Evolutionary conservation across 2,329 filamentous ascomycete species (phyloP).

Genomic region (Trichophyton equinum): DNA sequence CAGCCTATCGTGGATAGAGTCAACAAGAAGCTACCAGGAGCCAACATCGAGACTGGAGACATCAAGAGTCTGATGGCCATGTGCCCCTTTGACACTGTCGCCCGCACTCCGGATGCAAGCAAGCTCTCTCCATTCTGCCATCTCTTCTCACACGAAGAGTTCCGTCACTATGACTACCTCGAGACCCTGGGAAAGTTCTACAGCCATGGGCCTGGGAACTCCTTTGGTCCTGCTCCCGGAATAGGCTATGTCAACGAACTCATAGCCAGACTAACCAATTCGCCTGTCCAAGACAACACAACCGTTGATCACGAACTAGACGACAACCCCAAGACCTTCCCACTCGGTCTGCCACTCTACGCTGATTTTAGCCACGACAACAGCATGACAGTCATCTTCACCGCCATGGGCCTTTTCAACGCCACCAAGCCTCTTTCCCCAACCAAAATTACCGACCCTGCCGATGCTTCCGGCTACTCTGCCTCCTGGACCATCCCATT

Average conservation of each 20-base stretch:
- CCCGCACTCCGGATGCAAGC: slow-evolving; percentile 38
- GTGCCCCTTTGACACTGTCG: slow-evolving; percentile 75
- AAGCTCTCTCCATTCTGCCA: slow-evolving; percentile 58
- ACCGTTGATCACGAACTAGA: slow-evolving; percentile 69
- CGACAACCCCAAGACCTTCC: slow-evolving; percentile 54
- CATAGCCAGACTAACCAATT: slow-evolving; percentile 60
- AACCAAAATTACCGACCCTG: slow-evolving; percentile 36
- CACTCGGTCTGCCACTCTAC: slow-evolving; percentile 56
- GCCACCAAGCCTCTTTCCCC: slow-evolving; percentile 44
- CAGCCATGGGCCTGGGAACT: slow-evolving; percentile 62
- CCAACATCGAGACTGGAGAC: slow-evolving; percentile 50
- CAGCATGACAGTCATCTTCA: slow-evolving; percentile 64
- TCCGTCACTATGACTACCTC: slow-evolving; percentile 69
- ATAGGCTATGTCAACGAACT: slow-evolving; percentile 83
- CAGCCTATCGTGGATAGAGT: slow-evolving; percentile 56
- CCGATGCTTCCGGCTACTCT: slow-evolving; percentile 54
- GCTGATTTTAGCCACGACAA: slow-evolving; percentile 92
- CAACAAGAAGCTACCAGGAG: slow-evolving; percentile 55
- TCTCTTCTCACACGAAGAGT: slow-evolving; percentile 62
- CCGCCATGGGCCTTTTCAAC: slow-evolving; percentile 68
- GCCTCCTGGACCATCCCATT: slow-evolving; percentile 75
- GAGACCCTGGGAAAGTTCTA: slow-evolving; percentile 76
- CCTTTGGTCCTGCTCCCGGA: slow-evolving; percentile 70
- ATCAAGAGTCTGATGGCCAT: slow-evolving; percentile 72
- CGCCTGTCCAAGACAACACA: slow-evolving; percentile 59